phyloP scores from a whole-genome alignment of 1,139 yeast genomes.

The Blastobotrys indianensis region DNA sequence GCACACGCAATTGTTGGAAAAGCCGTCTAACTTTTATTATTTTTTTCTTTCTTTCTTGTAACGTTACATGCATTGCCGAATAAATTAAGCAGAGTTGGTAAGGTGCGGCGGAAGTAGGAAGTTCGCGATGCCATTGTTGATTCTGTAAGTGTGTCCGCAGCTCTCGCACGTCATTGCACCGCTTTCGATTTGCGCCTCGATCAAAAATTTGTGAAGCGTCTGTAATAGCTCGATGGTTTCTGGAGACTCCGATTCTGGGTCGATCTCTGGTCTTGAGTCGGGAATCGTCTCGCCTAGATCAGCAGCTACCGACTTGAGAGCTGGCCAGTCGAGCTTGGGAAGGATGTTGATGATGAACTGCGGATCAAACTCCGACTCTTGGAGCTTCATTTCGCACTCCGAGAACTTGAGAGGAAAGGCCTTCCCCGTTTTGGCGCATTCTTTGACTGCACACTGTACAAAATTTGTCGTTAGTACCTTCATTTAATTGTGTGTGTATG shows the following conservation, averaged over 20 bases:
- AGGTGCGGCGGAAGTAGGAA: slow-evolving; percentile 91
- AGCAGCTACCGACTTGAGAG: slow-evolving; percentile 65
- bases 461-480: slow-evolving; percentile 91
- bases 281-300: slow-evolving; percentile 76
- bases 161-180: slow-evolving; percentile 86
- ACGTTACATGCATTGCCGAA: background rate
- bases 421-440: slow-evolving; percentile 66
- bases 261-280: slow-evolving; percentile 54
- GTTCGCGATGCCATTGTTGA: slow-evolving; percentile 91
- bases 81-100: slow-evolving; percentile 32
- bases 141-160: slow-evolving; percentile 82
- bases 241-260: slow-evolving; percentile 36
- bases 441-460: slow-evolving; percentile 84
- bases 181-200: slow-evolving; percentile 76
- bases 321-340: slow-evolving; percentile 84
- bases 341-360: slow-evolving; percentile 72
- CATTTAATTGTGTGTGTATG: slow-evolving; percentile 42
- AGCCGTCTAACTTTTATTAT: background rate
- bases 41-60: background rate
- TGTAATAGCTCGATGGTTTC: slow-evolving; percentile 59
- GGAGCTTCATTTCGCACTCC: slow-evolving; percentile 51
- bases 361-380: slow-evolving; percentile 78
- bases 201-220: slow-evolving; percentile 70
- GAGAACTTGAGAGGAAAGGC: slow-evolving; percentile 81
- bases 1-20: slow-evolving; percentile 36